Evolutionary conservation across 2,329 filamentous ascomycete species (phyloP).

Genomic region (Cordyceps pruinosa): DNA sequence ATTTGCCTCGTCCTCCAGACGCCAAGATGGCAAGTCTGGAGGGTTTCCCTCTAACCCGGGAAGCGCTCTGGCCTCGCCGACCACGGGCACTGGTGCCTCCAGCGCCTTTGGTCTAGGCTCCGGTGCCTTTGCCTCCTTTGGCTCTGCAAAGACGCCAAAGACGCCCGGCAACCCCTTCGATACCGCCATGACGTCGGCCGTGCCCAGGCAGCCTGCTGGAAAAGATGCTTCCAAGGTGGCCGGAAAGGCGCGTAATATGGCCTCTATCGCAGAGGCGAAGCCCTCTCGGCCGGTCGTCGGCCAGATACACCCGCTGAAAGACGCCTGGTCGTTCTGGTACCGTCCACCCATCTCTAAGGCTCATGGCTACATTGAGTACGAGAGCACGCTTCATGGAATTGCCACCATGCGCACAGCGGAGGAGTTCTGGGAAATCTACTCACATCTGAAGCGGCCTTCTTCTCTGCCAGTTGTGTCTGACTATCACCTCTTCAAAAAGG

Average conservation of each 20-base stretch:
- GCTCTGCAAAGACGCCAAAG: constrained; percentile 81
- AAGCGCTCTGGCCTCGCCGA: constrained; percentile 66
- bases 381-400: constrained; percentile 88
- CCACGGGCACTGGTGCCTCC: constrained; percentile 56
- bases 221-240: constrained; percentile 28
- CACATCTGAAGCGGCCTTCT: constrained; percentile 84
- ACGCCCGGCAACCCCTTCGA: constrained; percentile 76
- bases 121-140: constrained; percentile 87
- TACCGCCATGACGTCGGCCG: constrained; percentile 49
- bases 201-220: constrained; percentile 23
- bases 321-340: constrained; percentile 96
- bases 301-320: constrained; percentile 57
- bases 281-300: constrained; percentile 30
- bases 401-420: constrained; percentile 76
- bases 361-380: constrained; percentile 80
- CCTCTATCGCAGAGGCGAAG: constrained; percentile 39
- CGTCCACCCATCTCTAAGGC: constrained; percentile 94
- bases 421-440: constrained; percentile 86
- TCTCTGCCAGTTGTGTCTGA: constrained; percentile 85
- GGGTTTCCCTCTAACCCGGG: constrained; percentile 71
- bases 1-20: constrained; percentile 59
- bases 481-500: constrained; percentile 96
- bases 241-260: constrained; percentile 29
- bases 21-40: constrained; percentile 70
- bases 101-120: constrained; percentile 91